Base-by-base conservation (phyloP, 73 alveolate species). In the Paraurostyla sp. region DNA sequence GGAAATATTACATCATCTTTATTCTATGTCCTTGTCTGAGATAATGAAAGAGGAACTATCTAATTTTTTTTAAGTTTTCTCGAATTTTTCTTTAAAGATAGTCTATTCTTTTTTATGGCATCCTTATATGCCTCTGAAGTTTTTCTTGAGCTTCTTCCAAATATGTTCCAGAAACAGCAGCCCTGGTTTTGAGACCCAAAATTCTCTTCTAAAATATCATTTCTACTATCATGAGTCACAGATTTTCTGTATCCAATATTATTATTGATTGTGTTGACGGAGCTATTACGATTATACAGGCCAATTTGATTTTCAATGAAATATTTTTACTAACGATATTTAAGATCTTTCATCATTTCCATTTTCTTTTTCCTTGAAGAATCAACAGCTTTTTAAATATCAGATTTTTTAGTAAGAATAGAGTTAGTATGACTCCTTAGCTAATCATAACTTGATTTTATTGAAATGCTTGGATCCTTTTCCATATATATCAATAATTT, bases 111-210 rank as follows among this genome's bases (percentile, higher is more conserved):
- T 18, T 65, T 65, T 32, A 32, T 38, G 16, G 30, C 40, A 4
- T 2, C 38, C 38, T 11, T n/a, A n/a, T n/a, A n/a, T n/a, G n/a
- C n/a, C n/a, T n/a, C n/a, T n/a, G n/a, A n/a, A n/a, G n/a, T n/a
- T n/a, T n/a, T n/a, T n/a, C n/a, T n/a, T n/a, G n/a, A n/a, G n/a
- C n/a, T n/a, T n/a, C 38, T 22, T 9, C 40, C 4, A 35, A 65
- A 38, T 22, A 65, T 65, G 42, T 65, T 65, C 82, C 82, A 65
- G 41, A 65, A 38, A 22, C 82, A 65, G 25, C 82, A 65, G 23
- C 60, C 58, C 32, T 30, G 29, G 41, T 40, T 36, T 38, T 25
- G 16, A 1, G 56, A 2, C 4, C 50, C 82, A 65, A 22, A 65
- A 38, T 65, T 65, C 6, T 65, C 33, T 35, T 65, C 82, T 11